phyloP scores from a whole-genome alignment of 2,329 filamentous ascomycete genomes.

The Ascosphaera aggregata region DNA sequence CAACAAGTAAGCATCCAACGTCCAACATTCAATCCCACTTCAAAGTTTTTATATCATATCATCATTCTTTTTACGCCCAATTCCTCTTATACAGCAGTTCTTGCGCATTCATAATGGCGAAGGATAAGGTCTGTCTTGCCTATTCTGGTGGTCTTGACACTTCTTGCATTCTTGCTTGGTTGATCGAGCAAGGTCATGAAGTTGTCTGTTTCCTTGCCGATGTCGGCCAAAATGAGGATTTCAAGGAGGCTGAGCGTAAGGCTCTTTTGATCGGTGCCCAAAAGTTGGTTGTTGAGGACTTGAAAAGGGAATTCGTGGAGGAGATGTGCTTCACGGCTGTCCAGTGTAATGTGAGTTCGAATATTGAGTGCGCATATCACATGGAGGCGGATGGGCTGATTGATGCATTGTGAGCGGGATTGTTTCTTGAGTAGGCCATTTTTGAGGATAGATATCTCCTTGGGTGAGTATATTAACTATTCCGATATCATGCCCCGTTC shows the following conservation, averaged over 20 bases:
- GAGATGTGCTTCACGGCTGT: constrained; percentile 61
- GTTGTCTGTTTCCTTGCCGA: constrained; percentile 47
- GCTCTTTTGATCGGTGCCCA: constrained; percentile 44
- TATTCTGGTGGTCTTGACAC: constrained; percentile 33
- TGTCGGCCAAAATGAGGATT: constrained; percentile 55
- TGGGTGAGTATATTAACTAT: constrained; percentile 13
- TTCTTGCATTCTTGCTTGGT: constrained; percentile 27
- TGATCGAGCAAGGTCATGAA: constrained; percentile 28
- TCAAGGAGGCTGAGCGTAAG: constrained; percentile 47
- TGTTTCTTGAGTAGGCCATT: constrained; percentile 34
- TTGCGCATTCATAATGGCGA: constrained; percentile 1
- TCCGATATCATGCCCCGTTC: too few species aligned
- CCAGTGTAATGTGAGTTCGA: constrained; percentile 33
- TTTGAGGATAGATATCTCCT: constrained; percentile 44
- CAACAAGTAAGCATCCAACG: too few species aligned
- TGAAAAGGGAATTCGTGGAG: constrained; percentile 55
- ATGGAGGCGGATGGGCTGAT: too few species aligned
- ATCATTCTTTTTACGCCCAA: too few species aligned
- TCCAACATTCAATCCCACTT: too few species aligned
- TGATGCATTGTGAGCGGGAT: constrained; percentile 2
- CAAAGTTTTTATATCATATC: too few species aligned
- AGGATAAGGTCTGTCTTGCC: constrained; percentile 14
- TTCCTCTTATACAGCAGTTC: too few species aligned
- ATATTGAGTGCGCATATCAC: too few species aligned
- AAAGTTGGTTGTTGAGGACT: constrained; percentile 38